Conservation (phyloP, 1,139 yeast genomes). For the Hansenula anomala region DNA sequence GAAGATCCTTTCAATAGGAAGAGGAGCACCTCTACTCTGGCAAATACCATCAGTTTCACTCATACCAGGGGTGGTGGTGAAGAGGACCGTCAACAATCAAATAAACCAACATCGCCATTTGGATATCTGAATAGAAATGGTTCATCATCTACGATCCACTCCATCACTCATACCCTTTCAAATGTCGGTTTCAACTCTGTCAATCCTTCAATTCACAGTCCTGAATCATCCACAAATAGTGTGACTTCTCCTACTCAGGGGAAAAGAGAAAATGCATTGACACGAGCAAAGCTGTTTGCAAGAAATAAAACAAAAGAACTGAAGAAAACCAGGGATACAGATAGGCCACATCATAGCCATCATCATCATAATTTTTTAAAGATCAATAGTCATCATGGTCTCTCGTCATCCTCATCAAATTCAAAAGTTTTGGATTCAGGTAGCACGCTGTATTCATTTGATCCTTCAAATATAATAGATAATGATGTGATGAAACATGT, state of each 20-base stretch:
- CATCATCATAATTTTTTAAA: slow-evolving; percentile 37
- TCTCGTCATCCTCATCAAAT: slow-evolving; percentile 44
- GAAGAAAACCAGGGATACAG: slow-evolving; percentile 10
- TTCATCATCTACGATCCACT: slow-evolving; percentile 19
- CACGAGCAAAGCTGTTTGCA: slow-evolving; percentile 21
- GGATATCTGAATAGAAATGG: slow-evolving; percentile 9
- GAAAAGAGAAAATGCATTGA: slow-evolving; percentile 16
- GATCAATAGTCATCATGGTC: slow-evolving; percentile 28
- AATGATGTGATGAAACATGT: slow-evolving; percentile 26
- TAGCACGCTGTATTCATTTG: slow-evolving; percentile 42
- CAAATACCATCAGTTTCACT: slow-evolving; percentile 20
- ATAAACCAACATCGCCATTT: slow-evolving; percentile 5
- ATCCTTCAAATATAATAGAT: slow-evolving; percentile 28
- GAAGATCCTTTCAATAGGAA: slow-evolving; percentile 7
- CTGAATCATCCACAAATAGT: not conserved
- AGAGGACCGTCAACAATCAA: not conserved
- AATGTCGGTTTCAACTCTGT: slow-evolving; percentile 21
- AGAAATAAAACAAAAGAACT: slow-evolving; percentile 21
- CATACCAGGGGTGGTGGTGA: slow-evolving; percentile 13
- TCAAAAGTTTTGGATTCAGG: slow-evolving; percentile 39
- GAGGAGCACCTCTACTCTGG: slow-evolving; percentile 20
- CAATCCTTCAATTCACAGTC: slow-evolving; percentile 1
- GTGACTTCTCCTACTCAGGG: slow-evolving; percentile 9
- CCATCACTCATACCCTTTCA: slow-evolving; percentile 20
- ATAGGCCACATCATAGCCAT: slow-evolving; percentile 14